Percentiles rank a stretch among this genome's conserved stretches.
Conservation (phyloP, 805 yeast species). For the Lipomyces spencermartinsiae region DNA sequence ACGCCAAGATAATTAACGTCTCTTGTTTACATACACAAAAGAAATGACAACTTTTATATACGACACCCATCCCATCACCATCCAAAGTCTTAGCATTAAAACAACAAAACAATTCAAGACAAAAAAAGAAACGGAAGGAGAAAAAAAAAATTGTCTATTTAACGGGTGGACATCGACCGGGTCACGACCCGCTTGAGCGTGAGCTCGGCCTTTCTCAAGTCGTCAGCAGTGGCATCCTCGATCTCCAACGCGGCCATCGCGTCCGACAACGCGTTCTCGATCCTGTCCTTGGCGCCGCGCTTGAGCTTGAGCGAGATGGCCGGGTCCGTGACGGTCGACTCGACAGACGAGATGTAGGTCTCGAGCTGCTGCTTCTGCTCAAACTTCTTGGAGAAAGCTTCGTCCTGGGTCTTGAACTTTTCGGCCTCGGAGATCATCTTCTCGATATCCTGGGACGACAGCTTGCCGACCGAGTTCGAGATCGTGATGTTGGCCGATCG, state of each 20-base stretch:
- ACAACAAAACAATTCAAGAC: not conserved
- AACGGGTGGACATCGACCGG: constrained; percentile 38
- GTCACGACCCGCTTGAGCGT: constrained; percentile 95
- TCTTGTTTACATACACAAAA: not conserved
- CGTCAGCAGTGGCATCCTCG: constrained; percentile 96
- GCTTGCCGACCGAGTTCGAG: constrained; percentile 99
- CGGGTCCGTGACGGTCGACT: constrained; percentile 97
- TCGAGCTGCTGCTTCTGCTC: constrained; percentile 99
- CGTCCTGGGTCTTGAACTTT: constrained; percentile 98
- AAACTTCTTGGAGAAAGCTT: constrained; percentile 98
- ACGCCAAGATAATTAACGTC: not conserved
- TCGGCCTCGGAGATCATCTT: constrained; percentile 99
- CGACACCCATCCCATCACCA: constrained; percentile 3
- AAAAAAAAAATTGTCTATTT: constrained; percentile 5
- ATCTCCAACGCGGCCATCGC: constrained; percentile 97
- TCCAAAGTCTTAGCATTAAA: not conserved
- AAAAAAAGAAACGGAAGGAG: not conserved
- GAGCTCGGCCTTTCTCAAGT: constrained; percentile 98
- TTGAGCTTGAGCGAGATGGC: constrained; percentile 96
- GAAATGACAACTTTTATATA: not conserved
- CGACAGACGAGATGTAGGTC: constrained; percentile 95
- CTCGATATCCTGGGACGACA: constrained; percentile 94
- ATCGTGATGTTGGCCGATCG: constrained; percentile 97
- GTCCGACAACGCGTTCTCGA: constrained; percentile 96
- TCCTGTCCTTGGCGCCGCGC: constrained; percentile 96